phyloP scores from a whole-genome alignment of 495 filamentous ascomycete genomes.

The Rhizodiscina lignyota region DNA sequence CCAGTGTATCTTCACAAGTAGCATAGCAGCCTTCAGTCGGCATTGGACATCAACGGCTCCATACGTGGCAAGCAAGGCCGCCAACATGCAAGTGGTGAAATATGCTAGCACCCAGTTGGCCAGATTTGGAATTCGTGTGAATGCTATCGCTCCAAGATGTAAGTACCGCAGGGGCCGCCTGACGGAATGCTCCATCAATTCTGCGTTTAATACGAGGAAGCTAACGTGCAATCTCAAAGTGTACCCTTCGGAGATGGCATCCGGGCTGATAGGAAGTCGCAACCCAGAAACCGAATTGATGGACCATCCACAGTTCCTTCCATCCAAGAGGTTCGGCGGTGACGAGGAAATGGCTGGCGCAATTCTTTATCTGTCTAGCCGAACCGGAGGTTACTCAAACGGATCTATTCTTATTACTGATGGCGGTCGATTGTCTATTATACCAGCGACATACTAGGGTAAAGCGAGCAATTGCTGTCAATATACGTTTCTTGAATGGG shows the following conservation, averaged over 20 bases:
- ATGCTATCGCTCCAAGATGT: constrained; percentile 53
- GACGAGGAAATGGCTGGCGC: constrained; percentile 21
- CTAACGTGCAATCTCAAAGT: constrained; percentile 5
- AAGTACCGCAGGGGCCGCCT: too few relatives aligned
- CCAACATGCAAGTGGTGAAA: constrained; percentile 47
- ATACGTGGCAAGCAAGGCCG: constrained; percentile 50
- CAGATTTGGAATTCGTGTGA: constrained; percentile 42
- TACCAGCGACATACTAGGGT: constrained; percentile 3
- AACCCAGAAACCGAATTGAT: constrained; percentile 8
- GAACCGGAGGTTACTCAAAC: constrained; percentile 21
- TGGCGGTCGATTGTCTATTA: constrained; percentile 17
- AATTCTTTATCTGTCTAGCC: constrained; percentile 19
- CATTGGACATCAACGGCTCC: constrained; percentile 38
- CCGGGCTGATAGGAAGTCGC: constrained; percentile 6
- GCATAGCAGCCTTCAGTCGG: constrained; percentile 44
- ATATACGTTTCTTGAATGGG: too few relatives aligned
- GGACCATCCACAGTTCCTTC: constrained; percentile 13
- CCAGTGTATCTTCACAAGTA: constrained; percentile 47
- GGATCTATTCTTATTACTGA: constrained; percentile 21
- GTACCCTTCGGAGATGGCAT: constrained; percentile 18
- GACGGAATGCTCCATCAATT: too few relatives aligned
- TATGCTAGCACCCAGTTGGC: constrained; percentile 34
- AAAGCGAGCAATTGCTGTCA: too few relatives aligned
- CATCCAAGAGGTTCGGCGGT: constrained; percentile 16
- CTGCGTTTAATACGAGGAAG: neutral